Conservation (phyloP, 768 basidiomycete genomes). For the Psilocybe cubensis region DNA sequence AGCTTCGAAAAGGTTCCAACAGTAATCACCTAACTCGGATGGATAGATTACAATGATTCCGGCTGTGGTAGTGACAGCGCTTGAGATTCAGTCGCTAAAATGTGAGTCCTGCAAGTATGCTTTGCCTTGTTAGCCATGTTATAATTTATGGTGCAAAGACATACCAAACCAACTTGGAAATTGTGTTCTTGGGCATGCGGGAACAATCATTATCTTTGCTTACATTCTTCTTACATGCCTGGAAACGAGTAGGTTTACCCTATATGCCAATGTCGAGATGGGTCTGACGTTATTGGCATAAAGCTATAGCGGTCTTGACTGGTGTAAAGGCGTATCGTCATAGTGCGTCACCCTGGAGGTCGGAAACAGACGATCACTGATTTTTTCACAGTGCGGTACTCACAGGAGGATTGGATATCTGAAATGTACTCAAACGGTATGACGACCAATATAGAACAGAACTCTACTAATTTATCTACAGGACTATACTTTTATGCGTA, state of each 20-base stretch:
- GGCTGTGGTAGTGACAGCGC: neutral
- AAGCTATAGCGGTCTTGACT: constrained; percentile 42
- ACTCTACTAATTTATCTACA: constrained; percentile 8
- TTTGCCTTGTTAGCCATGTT: no score
- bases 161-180: neutral
- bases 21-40: neutral
- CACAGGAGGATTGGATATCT: constrained; percentile 36
- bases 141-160: no score
- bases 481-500: constrained; percentile 44
- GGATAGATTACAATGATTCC: neutral
- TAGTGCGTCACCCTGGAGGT: constrained; percentile 27
- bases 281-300: neutral
- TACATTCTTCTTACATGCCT: constrained; percentile 41
- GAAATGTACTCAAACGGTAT: constrained; percentile 44
- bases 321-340: constrained; percentile 39
- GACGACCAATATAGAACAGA: neutral
- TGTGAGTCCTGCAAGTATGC: neutral
- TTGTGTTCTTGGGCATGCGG: neutral
- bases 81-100: neutral
- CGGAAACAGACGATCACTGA: neutral
- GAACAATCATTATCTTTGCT: constrained; percentile 29
- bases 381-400: constrained; percentile 31
- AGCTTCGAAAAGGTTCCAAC: neutral
- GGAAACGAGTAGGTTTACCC: constrained; percentile 38
- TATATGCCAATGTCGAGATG: neutral